A percentile compares a stretch with the other conserved stretches of the same genome.
Conservation (phyloP, 352 stramenopile genomes). For the Phytophthora pistaciae region DNA sequence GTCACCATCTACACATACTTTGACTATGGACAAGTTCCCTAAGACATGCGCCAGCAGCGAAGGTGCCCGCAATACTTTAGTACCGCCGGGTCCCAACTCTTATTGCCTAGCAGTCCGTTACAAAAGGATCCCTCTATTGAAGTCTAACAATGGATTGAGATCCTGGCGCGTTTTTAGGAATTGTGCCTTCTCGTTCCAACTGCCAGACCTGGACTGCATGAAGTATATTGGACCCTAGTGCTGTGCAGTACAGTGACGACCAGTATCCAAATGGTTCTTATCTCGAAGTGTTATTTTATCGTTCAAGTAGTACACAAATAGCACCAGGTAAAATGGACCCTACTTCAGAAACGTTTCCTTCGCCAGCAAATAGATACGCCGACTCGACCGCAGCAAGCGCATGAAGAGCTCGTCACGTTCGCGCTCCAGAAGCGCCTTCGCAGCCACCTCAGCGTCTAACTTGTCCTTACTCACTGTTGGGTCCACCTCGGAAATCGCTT, state of each 20-base stretch:
- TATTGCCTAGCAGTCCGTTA: neutral
- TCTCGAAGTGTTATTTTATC: no score
- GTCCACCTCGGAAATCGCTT: neutral
- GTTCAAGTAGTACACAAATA: neutral
- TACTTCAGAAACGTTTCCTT: slow-evolving; percentile 4
- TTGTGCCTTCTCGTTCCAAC: no score
- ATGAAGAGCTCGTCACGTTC: slow-evolving; percentile 26
- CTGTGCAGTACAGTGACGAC: no score
- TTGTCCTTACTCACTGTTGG: neutral
- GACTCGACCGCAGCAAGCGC: slow-evolving; percentile 11
- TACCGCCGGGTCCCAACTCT: neutral
- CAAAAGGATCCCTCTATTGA: neutral
- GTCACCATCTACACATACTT: no score
- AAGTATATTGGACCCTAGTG: no score
- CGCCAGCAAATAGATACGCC: slow-evolving; percentile 14
- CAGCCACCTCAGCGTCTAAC: neutral
- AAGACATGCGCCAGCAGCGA: no score
- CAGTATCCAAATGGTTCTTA: no score
- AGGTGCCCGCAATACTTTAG: neutral
- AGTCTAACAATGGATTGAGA: no score
- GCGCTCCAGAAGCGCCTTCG: slow-evolving; percentile 10
- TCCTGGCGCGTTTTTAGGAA: no score
- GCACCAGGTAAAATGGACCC: neutral
- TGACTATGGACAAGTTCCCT: no score
- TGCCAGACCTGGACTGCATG: no score